These are phyloP conservation scores for Arthroderma sp. DNA, from an alignment of 2,329 filamentous ascomycete genomes.

Conservation along the genomic window DNA sequence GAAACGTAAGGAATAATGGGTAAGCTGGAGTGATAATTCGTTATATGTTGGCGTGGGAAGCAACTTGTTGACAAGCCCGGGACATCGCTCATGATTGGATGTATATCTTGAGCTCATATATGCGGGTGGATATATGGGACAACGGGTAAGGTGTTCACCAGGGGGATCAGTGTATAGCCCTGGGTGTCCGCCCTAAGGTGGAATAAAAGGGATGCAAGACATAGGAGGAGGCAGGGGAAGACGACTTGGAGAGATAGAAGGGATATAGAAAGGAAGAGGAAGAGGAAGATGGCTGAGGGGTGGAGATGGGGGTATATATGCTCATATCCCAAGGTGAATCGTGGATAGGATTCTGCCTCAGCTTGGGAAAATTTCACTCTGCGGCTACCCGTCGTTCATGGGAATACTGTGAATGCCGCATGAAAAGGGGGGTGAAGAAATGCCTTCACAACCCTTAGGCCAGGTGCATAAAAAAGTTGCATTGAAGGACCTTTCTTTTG, in stretches of 20 bases:
- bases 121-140: no score
- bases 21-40: no score
- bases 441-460: neutral
- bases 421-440: no score
- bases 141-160: no score
- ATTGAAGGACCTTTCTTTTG: neutral
- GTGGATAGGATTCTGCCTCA: neutral
- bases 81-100: no score
- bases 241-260: neutral
- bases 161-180: no score
- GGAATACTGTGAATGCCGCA: no score
- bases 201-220: neutral
- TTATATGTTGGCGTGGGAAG: no score
- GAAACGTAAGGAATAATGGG: no score
- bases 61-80: no score
- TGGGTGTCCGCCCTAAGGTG: no score
- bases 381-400: neutral
- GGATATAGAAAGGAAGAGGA: neutral
- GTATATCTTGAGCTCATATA: no score
- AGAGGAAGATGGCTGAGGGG: neutral
- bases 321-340: neutral
- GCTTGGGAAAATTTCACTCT: neutral
- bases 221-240: neutral
- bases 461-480: neutral
- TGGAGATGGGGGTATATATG: neutral